Percentiles rank a stretch among this genome's conserved stretches.
Conservation (phyloP, 2,329 filamentous ascomycete genomes). For the Talaromyces rugulosus region DNA sequence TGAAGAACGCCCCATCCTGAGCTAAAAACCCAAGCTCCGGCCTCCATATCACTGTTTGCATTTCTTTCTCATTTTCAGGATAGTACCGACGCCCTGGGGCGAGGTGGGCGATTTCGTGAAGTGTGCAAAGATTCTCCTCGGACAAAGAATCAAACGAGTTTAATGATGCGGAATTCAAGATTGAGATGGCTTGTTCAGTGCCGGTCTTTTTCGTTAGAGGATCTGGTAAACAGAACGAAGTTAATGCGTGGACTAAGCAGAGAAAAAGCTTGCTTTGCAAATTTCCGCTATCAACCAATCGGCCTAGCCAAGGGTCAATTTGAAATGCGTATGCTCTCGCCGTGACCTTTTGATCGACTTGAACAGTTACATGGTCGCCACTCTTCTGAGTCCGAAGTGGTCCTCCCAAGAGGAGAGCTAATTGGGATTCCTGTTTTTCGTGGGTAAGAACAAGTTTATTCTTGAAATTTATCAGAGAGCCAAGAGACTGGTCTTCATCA, state of each 20-base stretch:
- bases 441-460: neutral
- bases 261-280: slow-evolving; percentile 51
- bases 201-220: slow-evolving; percentile 17
- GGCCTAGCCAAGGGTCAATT: slow-evolving; percentile 48
- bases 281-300: slow-evolving; percentile 48
- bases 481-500: neutral
- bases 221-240: slow-evolving; percentile 31
- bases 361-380: neutral
- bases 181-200: slow-evolving; percentile 7
- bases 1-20: neutral
- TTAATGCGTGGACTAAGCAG: slow-evolving; percentile 40
- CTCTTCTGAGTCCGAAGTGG: neutral
- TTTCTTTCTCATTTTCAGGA: neutral
- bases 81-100: neutral
- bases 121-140: neutral
- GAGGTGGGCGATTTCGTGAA: neutral
- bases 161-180: neutral
- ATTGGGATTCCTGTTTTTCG: neutral
- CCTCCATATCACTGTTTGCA: neutral
- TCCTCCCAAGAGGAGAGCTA: neutral
- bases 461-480: neutral
- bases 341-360: slow-evolving; percentile 24
- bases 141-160: slow-evolving; percentile 1
- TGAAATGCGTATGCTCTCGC: slow-evolving; percentile 43
- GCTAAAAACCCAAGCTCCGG: neutral